phyloP scores from a whole-genome alignment of 805 yeast species.

The Kuraishia molischiana region DNA sequence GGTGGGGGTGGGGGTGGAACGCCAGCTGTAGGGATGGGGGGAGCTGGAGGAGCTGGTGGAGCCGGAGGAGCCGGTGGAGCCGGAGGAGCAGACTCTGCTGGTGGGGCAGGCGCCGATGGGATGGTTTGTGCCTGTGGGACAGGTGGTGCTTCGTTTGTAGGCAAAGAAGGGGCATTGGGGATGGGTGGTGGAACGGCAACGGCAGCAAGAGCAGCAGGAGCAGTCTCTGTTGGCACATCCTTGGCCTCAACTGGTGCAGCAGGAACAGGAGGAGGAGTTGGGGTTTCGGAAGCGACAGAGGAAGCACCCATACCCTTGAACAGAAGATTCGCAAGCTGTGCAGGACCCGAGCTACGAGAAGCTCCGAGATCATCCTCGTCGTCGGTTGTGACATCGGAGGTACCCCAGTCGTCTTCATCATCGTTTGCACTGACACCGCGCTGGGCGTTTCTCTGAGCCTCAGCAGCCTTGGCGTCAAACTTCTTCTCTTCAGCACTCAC shows the following conservation, averaged over 20 bases:
- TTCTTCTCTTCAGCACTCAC: slow-evolving; percentile 15
- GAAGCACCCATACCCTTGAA: slow-evolving; percentile 42
- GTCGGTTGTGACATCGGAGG: slow-evolving; percentile 19
- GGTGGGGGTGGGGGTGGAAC: slow-evolving; percentile 34
- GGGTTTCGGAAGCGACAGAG: slow-evolving; percentile 3
- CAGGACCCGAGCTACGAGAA: slow-evolving; percentile 41
- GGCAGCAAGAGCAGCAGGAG: slow-evolving; percentile 12
- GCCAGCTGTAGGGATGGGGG: slow-evolving; percentile 19
- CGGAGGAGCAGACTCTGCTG: slow-evolving; percentile 14
- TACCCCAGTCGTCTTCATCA: slow-evolving; percentile 29
- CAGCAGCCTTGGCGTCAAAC: slow-evolving; percentile 49
- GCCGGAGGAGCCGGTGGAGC: slow-evolving; percentile 19
- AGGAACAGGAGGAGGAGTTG: slow-evolving; percentile 4
- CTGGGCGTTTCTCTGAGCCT: slow-evolving; percentile 66
- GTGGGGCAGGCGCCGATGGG: slow-evolving; percentile 7
- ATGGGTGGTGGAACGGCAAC: slow-evolving; percentile 11
- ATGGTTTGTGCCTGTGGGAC: slow-evolving; percentile 7
- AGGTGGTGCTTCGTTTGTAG: slow-evolving; percentile 9
- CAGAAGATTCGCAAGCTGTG: slow-evolving; percentile 42
- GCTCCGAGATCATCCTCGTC: slow-evolving; percentile 36
- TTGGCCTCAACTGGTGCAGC: slow-evolving; percentile 3
- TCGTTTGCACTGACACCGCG: slow-evolving; percentile 38
- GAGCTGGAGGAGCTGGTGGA: slow-evolving; percentile 21
- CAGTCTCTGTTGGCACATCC: slow-evolving; percentile 5
- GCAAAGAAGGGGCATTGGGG: slow-evolving; percentile 2